phyloP scores from a whole-genome alignment of 371 early-diverging fungal species.

The Dinochytrium kinnereticum region DNA sequence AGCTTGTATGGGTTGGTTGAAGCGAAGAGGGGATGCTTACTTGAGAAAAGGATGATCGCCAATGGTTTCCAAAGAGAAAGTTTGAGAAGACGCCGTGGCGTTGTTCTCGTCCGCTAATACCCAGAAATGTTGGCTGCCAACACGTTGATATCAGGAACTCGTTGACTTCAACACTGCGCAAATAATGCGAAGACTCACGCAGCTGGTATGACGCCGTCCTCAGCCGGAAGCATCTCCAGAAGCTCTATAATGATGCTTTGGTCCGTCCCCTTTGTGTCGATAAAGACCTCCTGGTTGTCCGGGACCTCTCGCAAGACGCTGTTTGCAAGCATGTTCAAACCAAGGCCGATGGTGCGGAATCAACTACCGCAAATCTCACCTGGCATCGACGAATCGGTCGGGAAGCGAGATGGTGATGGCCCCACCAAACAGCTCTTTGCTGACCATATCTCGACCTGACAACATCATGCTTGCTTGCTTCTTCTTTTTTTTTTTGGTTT shows the following conservation, averaged over 20 bases:
- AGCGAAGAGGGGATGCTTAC: background rate
- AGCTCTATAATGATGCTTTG: constrained; percentile 86
- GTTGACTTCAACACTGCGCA: constrained; percentile 4
- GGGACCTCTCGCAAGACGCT: constrained; percentile 84
- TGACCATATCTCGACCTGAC: background rate
- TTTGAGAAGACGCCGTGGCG: constrained; percentile 47
- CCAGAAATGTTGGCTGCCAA: constrained; percentile 63
- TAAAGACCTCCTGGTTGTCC: constrained; percentile 91
- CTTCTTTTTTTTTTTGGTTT: background rate
- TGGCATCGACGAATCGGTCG: constrained; percentile 66
- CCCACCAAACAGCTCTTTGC: constrained; percentile 68
- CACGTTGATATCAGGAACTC: background rate
- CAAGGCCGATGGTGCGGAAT: background rate
- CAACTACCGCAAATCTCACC: too few relatives aligned
- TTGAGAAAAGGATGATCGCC: constrained; percentile 19
- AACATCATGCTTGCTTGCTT: constrained; percentile 1
- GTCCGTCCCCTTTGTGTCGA: constrained; percentile 65
- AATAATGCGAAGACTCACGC: constrained; percentile 56
- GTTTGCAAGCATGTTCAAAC: background rate
- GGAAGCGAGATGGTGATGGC: constrained; percentile 66
- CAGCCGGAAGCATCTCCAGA: constrained; percentile 64
- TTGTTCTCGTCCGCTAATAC: constrained; percentile 82
- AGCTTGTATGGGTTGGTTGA: background rate
- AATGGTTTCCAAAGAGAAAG: constrained; percentile 8
- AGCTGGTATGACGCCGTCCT: constrained; percentile 43